These are phyloP conservation scores for Potentilla sterilis DNA, from an alignment of 306 rosid species.

Conservation along the genomic window DNA sequence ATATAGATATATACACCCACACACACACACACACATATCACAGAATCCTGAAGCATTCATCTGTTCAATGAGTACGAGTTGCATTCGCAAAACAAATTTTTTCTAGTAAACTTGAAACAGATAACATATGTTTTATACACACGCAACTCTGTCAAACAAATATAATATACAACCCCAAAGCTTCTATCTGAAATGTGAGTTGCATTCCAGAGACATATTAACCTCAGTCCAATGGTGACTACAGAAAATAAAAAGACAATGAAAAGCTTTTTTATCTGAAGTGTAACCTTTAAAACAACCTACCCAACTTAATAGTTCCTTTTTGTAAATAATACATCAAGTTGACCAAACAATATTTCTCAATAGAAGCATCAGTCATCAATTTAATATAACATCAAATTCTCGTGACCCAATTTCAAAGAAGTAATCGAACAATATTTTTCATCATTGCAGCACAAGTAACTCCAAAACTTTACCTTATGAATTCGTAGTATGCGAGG, in stretches of 20 bases:
- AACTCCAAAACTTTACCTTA: slow-evolving; percentile 57
- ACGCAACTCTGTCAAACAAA: not conserved
- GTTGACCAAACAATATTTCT: not conserved
- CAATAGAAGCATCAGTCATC: not conserved
- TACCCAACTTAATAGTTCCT: not conserved
- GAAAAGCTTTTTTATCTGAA: not conserved
- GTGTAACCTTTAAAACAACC: not conserved
- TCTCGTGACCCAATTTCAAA: not conserved
- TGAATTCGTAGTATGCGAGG: slow-evolving; percentile 95
- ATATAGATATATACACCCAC: too few species aligned
- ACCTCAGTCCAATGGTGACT: not conserved
- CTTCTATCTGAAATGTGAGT: not conserved
- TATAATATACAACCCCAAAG: not conserved
- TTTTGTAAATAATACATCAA: not conserved
- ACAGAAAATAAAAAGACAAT: not conserved
- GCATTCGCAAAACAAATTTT: not conserved
- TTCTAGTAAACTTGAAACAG: not conserved
- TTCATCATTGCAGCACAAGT: slow-evolving; percentile 10
- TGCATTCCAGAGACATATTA: not conserved
- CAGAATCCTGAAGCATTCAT: not conserved
- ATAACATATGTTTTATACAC: not conserved
- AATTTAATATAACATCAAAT: not conserved
- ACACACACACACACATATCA: not conserved
- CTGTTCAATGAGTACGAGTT: not conserved
- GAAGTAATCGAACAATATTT: not conserved